These are phyloP conservation scores for Lepidium didymum DNA, from an alignment of 345 rosid species.

Conservation along the genomic window DNA sequence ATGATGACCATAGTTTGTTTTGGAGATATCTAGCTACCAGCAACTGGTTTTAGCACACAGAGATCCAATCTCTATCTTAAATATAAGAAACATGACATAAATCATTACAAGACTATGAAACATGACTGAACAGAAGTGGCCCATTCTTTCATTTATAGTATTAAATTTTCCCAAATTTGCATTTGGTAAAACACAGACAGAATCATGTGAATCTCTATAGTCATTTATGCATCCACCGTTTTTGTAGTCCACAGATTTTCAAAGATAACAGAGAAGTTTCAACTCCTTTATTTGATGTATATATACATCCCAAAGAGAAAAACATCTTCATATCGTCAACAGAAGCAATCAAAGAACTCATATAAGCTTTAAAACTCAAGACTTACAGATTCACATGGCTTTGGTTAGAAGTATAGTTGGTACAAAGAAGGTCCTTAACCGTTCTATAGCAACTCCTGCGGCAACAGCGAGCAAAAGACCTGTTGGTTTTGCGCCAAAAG, in stretches of 20 bases:
- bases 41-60: neutral
- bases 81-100: neutral
- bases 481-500: constrained; percentile 1
- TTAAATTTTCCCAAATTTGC: neutral
- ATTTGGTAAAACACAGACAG: neutral
- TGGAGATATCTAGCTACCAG: neutral
- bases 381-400: neutral
- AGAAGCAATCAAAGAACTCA: neutral
- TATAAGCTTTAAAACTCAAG: neutral
- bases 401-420: constrained; percentile 4
- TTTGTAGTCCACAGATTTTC: neutral
- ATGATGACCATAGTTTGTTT: neutral
- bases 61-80: neutral
- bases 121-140: neutral
- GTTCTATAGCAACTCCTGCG: neutral
- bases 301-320: neutral
- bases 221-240: neutral
- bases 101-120: neutral
- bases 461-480: neutral
- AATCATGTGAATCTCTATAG: neutral
- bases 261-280: neutral
- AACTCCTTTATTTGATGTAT: neutral
- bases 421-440: constrained; percentile 8
- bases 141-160: neutral
- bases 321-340: neutral